Evolutionary conservation across 1,284 basidiomycete genomes (phyloP).

Genomic region (Trichosporon asahii): DNA sequence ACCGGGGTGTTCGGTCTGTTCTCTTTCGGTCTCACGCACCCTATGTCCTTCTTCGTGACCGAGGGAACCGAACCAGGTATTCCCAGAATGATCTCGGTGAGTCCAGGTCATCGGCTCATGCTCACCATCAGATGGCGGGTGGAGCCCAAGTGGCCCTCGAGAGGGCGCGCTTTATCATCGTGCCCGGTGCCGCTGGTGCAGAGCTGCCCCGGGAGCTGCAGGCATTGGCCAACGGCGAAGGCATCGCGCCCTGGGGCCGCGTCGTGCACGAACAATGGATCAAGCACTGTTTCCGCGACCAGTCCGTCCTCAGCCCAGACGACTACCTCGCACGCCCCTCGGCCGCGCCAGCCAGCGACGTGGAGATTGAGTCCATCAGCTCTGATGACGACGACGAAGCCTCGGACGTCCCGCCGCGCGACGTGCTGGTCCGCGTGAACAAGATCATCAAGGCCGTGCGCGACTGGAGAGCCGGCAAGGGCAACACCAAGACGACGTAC

Average conservation of each 20-base stretch:
- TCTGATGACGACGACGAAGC: not conserved
- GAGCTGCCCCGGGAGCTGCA: not conserved
- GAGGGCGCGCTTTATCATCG: not conserved
- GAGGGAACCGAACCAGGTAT: not conserved
- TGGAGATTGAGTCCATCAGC: not conserved
- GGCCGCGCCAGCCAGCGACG: not conserved
- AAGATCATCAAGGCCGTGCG: not conserved
- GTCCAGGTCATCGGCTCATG: not conserved
- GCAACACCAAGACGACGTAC: not conserved
- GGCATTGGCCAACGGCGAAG: not conserved
- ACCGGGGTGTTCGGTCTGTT: not conserved
- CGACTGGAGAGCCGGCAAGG: not conserved
- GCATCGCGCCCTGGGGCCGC: not conserved
- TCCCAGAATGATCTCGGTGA: not conserved
- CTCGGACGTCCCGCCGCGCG: not conserved
- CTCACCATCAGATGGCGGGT: not conserved
- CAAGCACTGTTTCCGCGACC: slow-evolving; percentile 4
- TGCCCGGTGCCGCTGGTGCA: not conserved
- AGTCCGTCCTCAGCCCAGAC: not conserved
- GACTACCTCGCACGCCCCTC: not conserved
- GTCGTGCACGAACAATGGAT: slow-evolving; percentile 4
- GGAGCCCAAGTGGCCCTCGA: not conserved
- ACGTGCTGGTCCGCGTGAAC: not conserved
- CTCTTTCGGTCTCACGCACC: not conserved
- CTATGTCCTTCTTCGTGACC: not conserved